Base-by-base conservation (phyloP, 176 grass and related monocot genomes). In the Aegilops longissima region DNA sequence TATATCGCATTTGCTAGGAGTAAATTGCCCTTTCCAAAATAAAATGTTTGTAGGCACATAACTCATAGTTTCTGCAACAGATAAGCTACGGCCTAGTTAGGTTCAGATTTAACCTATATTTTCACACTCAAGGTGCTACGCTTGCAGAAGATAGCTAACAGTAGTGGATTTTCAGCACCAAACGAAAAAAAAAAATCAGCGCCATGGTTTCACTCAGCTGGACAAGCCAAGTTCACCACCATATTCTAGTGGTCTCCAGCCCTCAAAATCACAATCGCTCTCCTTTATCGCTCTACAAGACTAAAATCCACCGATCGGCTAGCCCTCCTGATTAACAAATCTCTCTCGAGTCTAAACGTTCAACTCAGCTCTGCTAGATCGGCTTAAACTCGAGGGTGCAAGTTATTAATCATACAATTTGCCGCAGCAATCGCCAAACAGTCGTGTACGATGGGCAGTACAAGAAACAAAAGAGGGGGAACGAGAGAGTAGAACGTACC, bases 401-500 rank as follows among this genome's bases (percentile, higher is more conserved):
- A 16, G 13, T 51, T 51, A 17, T 18, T 10, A 51, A 76, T 16
- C 42, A 76, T 25, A 3, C 25, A 52, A 76, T 76, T 76, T 11
- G 51, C 51, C 51, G 51, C 2, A 18, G 51, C 16, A 2, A 54
- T 54, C 51, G 51, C 5, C 51, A 54, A 52, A 49, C 45, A 49
- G 4, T 49, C 4, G 1, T 14, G 12, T 14, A 49, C 12, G 45
- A 14, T 14, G 4, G 4, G 45, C 44, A 13, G 44, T 47, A 47
- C 44, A 47, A 5, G 4, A 49, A 5, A 49, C 4, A 52, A 17
- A 52, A 52, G 1, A 17, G 1, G 49, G 3, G 10, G 9, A 61
- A 35, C 25, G 39, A 9, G 8, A 61, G 16, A 8, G 10, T 14
- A 14, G 47, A 31, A n/a, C 83, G 8, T 90, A 90, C 89, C 82